Percentiles rank a stretch among this genome's conserved stretches.
phyloP scores from a whole-genome alignment of 192 early-diverging fungal species.

The Irineochytrium annulatum region DNA sequence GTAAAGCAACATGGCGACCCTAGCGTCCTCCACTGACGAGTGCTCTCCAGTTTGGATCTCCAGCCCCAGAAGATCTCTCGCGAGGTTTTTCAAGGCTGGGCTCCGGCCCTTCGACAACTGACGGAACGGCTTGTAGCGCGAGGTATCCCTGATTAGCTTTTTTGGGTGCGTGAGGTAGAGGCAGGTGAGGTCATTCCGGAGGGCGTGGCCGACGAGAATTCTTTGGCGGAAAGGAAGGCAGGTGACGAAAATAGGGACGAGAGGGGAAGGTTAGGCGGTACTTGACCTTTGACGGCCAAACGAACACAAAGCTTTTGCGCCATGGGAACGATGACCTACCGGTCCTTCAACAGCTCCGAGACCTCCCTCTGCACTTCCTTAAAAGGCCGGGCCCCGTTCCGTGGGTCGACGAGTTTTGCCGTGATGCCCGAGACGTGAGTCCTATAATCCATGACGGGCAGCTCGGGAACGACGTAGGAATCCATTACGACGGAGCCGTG shows the following conservation, averaged over 20 bases:
- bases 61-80: slow-evolving; percentile 67
- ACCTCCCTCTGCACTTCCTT: slow-evolving; percentile 75
- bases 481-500: slow-evolving; percentile 84
- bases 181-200: slow-evolving; percentile 79
- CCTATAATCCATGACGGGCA: slow-evolving; percentile 87
- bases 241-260: too few species aligned
- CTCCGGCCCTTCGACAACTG: slow-evolving; percentile 57
- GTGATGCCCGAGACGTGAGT: slow-evolving; percentile 91
- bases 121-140: slow-evolving; percentile 71
- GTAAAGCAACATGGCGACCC: slow-evolving; percentile 86
- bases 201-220: slow-evolving; percentile 87
- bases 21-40: slow-evolving; percentile 87
- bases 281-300: too few species aligned
- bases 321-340: too few species aligned
- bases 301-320: too few species aligned
- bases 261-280: too few species aligned
- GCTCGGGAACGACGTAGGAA: slow-evolving; percentile 75
- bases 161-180: slow-evolving; percentile 80
- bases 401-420: slow-evolving; percentile 58
- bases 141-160: slow-evolving; percentile 76
- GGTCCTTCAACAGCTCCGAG: slow-evolving; percentile 76
- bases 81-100: slow-evolving; percentile 73
- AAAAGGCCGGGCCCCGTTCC: slow-evolving; percentile 62
- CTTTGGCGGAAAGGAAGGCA: too few species aligned
- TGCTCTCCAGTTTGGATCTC: slow-evolving; percentile 84